Evolutionary conservation across 2,329 filamentous ascomycete species (phyloP).

Genomic region (Dendryphion nanum): DNA sequence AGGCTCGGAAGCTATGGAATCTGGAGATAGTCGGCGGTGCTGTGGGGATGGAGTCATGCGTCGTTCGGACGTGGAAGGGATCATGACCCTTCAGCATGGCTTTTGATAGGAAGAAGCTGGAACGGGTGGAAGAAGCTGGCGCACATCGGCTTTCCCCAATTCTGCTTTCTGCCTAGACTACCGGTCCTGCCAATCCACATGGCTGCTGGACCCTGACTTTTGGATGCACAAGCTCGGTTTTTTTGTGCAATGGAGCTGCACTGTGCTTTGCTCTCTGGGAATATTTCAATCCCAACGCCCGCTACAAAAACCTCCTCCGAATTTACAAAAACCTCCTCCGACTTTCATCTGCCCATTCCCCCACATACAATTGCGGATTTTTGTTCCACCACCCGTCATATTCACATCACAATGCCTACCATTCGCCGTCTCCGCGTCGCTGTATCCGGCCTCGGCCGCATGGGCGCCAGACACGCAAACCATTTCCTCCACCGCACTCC

Average conservation of each 20-base stretch:
- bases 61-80: background rate
- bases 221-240: background rate
- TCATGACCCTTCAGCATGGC: too few relatives aligned
- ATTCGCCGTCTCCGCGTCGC: slow-evolving; percentile 45
- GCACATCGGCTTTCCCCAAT: background rate
- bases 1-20: too few relatives aligned
- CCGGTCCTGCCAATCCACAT: background rate
- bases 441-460: slow-evolving; percentile 49
- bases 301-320: background rate
- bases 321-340: slow-evolving; percentile 2
- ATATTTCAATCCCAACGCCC: slow-evolving; percentile 1
- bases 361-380: slow-evolving; percentile 1
- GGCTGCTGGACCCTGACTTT: background rate
- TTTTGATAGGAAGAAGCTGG: too few relatives aligned
- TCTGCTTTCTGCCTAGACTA: background rate
- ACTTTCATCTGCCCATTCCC: background rate
- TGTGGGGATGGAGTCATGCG: background rate
- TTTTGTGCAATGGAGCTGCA: background rate
- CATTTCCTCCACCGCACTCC: slow-evolving; percentile 48
- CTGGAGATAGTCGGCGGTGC: slow-evolving; percentile 5
- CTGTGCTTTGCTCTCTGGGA: too few relatives aligned
- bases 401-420: slow-evolving; percentile 23
- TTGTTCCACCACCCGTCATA: background rate
- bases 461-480: slow-evolving; percentile 50
- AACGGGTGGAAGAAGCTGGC: background rate